A percentile compares a stretch with the other conserved stretches of the same genome.
Conservation (phyloP, 2,329 filamentous ascomycete genomes). For the Pseudogymnoascus sp. region DNA sequence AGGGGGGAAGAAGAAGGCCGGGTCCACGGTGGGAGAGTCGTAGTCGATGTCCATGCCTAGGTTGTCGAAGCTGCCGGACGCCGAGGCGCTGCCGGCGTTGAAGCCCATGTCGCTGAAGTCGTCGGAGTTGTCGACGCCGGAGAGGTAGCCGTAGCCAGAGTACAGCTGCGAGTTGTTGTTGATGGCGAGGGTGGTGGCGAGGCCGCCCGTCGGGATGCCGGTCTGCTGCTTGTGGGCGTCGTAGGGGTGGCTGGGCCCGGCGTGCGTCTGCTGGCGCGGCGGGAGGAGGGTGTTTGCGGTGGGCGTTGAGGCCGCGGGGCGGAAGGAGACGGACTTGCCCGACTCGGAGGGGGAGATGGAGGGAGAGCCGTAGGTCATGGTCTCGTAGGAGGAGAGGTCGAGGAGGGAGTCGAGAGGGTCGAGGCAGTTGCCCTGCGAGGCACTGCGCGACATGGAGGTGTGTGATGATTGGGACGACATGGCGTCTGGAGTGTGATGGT, state of each 20-base stretch:
- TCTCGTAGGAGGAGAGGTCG: conserved; percentile 58
- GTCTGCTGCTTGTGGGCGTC: conserved; percentile 94
- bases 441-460: conserved; percentile 14
- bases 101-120: conserved; percentile 59
- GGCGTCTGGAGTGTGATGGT: neutral
- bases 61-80: conserved; percentile 50
- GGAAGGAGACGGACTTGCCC: conserved; percentile 46
- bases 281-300: conserved; percentile 45
- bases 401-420: conserved; percentile 47
- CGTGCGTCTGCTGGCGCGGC: conserved; percentile 53
- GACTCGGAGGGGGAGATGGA: conserved; percentile 49
- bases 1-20: conserved; percentile 56
- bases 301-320: conserved; percentile 45
- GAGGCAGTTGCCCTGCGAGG: conserved; percentile 23
- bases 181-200: conserved; percentile 72
- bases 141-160: conserved; percentile 38
- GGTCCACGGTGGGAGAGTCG: conserved; percentile 47
- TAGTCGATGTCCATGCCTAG: conserved; percentile 65
- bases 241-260: conserved; percentile 88
- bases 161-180: conserved; percentile 46
- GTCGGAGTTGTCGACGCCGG: conserved; percentile 53
- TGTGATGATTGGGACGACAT: conserved; percentile 11
- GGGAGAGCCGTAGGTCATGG: conserved; percentile 52
- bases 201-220: conserved; percentile 76
- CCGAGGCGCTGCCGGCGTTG: conserved; percentile 47